Base-by-base conservation (phyloP, 352 stramenopile species). In the Globisporangium recalcitrans region DNA sequence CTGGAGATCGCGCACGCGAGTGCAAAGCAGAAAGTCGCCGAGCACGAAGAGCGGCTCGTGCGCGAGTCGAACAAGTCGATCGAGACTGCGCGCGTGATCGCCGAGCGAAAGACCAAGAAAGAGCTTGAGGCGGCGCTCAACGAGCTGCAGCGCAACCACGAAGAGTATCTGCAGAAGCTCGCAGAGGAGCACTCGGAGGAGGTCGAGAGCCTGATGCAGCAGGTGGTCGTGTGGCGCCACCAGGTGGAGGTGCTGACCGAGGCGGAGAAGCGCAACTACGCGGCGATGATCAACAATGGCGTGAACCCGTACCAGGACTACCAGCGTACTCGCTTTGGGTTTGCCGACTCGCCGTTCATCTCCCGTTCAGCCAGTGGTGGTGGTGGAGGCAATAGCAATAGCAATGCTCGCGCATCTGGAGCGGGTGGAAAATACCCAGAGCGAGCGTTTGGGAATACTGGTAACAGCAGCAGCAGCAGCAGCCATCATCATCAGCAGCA, bases 201-300 rank as follows among this genome's bases (percentile, higher is more conserved):
- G 60, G 78, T 91, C 10, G 85, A 93, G 60, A 87, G 82, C 62
- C 60, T 93, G 6, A 85, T 78, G 67, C 85, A 93, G 58, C 85
- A 93, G 65, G 78, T 93, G 42, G 79, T 78, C 0, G 79, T 93
- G 58, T 93, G 85, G 85, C 79, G 84, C 21, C 85, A 93, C 52
- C 85, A 93, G 58, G 85, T 93, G 10, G 85, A 93, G 65, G 85
- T 93, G 40, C 59, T 93, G 3, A 93, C 85, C 2, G 85, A 93
- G 46, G 80, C 83, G 1, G 85, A 93, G 64, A 87, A 86, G 68
- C 82, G 85, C 27, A 90, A 88, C 58, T 91, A 90, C 21, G 75
- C 75, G 27, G 71, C 80, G 32, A 72, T 88, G 64, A 70, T 87
- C 47, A 77, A 78, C 68, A 82, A 77, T 29, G 80, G 80, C 16